Percentiles rank a stretch among this genome's conserved stretches.
phyloP scores from a whole-genome alignment of 345 rosid genomes.

The Salix arbutifolia region DNA sequence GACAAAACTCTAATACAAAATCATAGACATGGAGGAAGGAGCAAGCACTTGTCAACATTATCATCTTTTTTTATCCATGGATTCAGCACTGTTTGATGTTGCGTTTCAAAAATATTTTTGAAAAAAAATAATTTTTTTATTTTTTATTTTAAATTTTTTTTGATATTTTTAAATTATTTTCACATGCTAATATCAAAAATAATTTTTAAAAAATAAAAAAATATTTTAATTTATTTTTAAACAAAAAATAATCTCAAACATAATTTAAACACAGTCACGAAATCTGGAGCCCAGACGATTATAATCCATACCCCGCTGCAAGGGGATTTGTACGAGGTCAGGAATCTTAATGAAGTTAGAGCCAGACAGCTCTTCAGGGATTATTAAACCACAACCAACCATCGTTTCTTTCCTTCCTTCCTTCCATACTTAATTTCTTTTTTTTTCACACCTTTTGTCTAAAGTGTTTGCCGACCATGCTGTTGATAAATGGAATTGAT shows the following conservation, averaged over 20 bases:
- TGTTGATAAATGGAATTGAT: slow-evolving; percentile 4
- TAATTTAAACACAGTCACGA: too few relatives aligned
- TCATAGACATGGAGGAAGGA: background rate
- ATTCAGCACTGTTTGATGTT: rapidly evolving
- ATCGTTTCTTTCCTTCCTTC: background rate
- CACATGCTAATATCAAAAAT: too few relatives aligned
- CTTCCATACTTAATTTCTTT: background rate
- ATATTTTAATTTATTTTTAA: too few relatives aligned
- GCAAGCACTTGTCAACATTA: background rate
- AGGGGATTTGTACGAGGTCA: too few relatives aligned
- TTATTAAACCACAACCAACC: slow-evolving; percentile 1
- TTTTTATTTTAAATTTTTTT: too few relatives aligned
- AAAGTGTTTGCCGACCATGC: background rate
- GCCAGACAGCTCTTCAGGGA: background rate
- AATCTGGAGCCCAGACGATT: background rate
- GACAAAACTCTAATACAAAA: too few relatives aligned
- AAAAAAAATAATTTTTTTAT: too few relatives aligned
- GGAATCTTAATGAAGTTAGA: too few relatives aligned
- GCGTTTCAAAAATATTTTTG: rapidly evolving
- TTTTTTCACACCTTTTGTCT: background rate
- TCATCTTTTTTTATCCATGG: background rate
- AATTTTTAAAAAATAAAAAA: too few relatives aligned
- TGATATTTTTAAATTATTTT: too few relatives aligned
- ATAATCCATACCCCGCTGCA: too few relatives aligned
- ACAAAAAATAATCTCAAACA: too few relatives aligned